Percentiles rank a stretch among this genome's conserved stretches.
Conservation (phyloP, 768 basidiomycete species). For the Amanita polypyramis region DNA sequence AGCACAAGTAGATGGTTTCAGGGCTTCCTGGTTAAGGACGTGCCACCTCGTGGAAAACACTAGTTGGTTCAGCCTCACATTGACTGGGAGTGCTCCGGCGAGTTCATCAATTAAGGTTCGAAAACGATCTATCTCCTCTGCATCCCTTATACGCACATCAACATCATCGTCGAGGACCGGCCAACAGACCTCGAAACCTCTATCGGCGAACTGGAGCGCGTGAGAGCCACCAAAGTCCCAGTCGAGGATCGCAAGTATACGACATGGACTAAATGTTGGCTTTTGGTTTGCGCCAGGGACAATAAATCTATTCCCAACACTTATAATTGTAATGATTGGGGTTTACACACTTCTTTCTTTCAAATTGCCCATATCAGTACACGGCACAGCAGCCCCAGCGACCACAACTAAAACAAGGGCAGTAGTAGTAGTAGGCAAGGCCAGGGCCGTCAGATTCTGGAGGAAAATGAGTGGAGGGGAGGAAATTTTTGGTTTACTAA, state of each 20-base stretch:
- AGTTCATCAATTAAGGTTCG: background rate
- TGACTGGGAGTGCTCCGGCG: background rate
- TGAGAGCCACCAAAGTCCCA: slow-evolving; percentile 2
- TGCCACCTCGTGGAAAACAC: background rate
- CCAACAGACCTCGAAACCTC: background rate
- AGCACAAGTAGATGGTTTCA: background rate
- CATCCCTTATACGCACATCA: background rate
- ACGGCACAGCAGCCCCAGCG: too few relatives aligned
- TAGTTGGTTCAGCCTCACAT: background rate
- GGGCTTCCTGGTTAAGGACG: background rate
- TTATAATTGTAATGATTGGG: too few relatives aligned
- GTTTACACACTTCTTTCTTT: too few relatives aligned
- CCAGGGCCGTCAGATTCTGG: too few relatives aligned
- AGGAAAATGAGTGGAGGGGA: too few relatives aligned
- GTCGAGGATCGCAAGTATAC: slow-evolving; percentile 3
- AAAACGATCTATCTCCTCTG: background rate
- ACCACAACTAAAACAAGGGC: too few relatives aligned
- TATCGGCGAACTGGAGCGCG: background rate
- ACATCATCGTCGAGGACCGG: background rate
- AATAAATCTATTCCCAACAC: too few relatives aligned
- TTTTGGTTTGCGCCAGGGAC: too few relatives aligned
- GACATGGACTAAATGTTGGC: background rate
- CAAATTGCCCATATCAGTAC: too few relatives aligned
- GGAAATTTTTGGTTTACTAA: too few relatives aligned
- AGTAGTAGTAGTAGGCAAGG: too few relatives aligned